A percentile compares a stretch with the other conserved stretches of the same genome.
phyloP scores from a whole-genome alignment of 192 early-diverging fungal species.

The Endogone sp. region DNA sequence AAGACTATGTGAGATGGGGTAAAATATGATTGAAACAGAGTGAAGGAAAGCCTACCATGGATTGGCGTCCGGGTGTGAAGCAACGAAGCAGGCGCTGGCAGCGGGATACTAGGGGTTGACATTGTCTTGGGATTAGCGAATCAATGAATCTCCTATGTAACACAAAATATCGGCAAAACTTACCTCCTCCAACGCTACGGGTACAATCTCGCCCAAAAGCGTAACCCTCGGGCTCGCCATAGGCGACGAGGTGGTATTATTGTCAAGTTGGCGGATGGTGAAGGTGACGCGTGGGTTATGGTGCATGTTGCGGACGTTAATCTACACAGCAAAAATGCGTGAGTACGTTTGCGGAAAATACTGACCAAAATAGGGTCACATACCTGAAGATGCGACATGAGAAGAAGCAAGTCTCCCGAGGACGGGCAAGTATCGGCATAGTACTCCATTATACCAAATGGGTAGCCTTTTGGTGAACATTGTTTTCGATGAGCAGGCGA shows the following conservation, averaged over 20 bases:
- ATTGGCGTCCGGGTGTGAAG: constrained; percentile 38
- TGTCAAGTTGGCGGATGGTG: constrained; percentile 29
- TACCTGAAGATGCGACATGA: constrained; percentile 40
- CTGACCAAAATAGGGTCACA: background rate
- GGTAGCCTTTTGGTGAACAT: constrained; percentile 26
- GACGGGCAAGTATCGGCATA: constrained; percentile 39
- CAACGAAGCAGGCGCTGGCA: constrained; percentile 32
- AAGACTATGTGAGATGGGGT: background rate
- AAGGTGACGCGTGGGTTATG: constrained; percentile 24
- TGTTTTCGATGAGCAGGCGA: too few species aligned
- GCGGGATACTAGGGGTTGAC: constrained; percentile 14
- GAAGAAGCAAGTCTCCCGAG: constrained; percentile 35
- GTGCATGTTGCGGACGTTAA: constrained; percentile 19
- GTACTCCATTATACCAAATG: constrained; percentile 49
- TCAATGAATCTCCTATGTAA: too few species aligned
- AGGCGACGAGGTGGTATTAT: constrained; percentile 15
- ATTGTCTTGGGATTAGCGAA: too few species aligned
- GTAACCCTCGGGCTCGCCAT: constrained; percentile 42
- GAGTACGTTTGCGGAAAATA: background rate
- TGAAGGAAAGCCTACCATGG: constrained; percentile 16
- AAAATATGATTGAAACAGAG: background rate
- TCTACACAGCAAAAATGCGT: constrained; percentile 4
- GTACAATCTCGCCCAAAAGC: constrained; percentile 33
- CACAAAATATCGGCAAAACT: background rate
- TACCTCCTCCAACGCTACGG: constrained; percentile 9